Evolutionary conservation across 352 stramenopile genomes (phyloP), one percentile per base, ranked within the genome.

Genomic region (Phytophthora hybrid): DNA sequence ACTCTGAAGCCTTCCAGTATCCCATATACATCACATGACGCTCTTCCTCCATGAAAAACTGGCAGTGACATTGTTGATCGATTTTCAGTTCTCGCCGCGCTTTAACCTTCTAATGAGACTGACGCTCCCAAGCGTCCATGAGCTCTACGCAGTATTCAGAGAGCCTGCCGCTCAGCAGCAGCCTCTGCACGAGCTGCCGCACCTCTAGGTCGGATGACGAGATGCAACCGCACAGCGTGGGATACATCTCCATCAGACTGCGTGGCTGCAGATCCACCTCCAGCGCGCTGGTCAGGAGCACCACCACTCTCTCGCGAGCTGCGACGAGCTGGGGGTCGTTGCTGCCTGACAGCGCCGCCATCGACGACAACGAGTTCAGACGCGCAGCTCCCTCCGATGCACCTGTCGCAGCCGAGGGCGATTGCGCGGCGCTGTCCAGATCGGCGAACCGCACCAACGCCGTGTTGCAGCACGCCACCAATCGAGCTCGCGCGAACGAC

Each of bases 191-290:
- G 11, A 92, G 80, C 52, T 75, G 63, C 0, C 90, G 90, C 21
- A 96, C 85, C 54, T 92, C 80, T 16, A 83, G 62, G 54, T 92
- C 79, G 14, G 75, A 73, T 26, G 85, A 94, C 52, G 84, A 85
- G 60, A 96, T 96, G 74, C 87, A 94, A 19, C 71, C 77, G 49
- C 90, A 96, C n/a, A 96, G 71, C 29, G 87, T 76, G 3, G 84
- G 80, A 68, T 93, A 96, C 80, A 96, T 83, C 56, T 89, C 84
- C 41, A 95, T 73, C 23, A 95, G 69, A 61, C 79, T 87, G 10
- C 76, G 84, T 23, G 87, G 77, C 13, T 75, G 78, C 69, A 95
- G 68, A 0, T 79, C 79, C 4, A 88, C 83, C 59, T 93, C 85
- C 5, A 78, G 69, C 13, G 80, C 73, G 53, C 76, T 94, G 44